These are phyloP conservation scores for Xylaria digitata DNA, from an alignment of 2,329 filamentous ascomycete species.

Conservation along the genomic window DNA sequence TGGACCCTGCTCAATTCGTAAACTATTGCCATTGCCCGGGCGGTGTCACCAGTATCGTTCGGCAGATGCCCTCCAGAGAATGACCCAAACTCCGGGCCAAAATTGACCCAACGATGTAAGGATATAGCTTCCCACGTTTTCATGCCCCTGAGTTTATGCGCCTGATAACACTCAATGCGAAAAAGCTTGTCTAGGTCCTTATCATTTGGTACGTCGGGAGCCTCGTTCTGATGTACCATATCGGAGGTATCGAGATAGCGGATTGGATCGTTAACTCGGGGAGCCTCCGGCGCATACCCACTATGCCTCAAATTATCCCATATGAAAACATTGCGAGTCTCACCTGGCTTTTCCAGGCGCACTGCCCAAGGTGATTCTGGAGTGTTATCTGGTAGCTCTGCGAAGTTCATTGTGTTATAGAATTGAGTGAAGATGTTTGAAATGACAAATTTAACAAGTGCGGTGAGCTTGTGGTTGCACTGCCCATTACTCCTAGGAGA, in stretches of 20 bases:
- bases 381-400: not conserved
- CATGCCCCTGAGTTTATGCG: not conserved
- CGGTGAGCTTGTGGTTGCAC: not conserved
- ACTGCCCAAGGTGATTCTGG: slow-evolving; percentile 15
- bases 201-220: not conserved
- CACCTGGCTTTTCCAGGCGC: not conserved
- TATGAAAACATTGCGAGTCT: not conserved
- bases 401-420: slow-evolving; percentile 5
- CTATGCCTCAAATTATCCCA: slow-evolving; percentile 15
- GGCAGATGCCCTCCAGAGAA: slow-evolving; percentile 22
- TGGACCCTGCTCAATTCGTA: not conserved
- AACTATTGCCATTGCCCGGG: not conserved
- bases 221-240: not conserved
- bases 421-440: not conserved
- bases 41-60: not conserved
- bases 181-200: slow-evolving; percentile 25
- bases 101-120: slow-evolving; percentile 22
- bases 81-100: not conserved
- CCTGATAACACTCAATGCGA: slow-evolving; percentile 3
- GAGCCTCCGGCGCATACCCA: slow-evolving; percentile 17
- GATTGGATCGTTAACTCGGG: slow-evolving; percentile 16
- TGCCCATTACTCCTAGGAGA: not conserved
- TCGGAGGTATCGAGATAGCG: slow-evolving; percentile 8
- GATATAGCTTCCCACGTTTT: slow-evolving; percentile 17
- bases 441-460: not conserved